phyloP scores from a whole-genome alignment of 768 basidiomycete species.

The Terana coerulea region DNA sequence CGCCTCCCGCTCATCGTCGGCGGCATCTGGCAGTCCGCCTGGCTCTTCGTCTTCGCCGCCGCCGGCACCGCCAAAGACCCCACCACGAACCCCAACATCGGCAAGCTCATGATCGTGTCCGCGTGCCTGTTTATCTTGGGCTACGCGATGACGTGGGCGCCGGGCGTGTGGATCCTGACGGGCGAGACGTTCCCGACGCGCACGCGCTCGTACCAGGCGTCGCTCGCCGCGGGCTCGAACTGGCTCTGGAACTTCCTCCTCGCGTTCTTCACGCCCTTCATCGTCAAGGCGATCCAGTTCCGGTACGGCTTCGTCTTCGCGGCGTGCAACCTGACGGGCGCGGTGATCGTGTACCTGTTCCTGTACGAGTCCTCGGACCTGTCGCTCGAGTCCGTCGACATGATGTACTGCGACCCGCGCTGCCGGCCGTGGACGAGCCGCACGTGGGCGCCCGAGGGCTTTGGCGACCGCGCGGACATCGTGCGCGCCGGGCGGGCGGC shows the following conservation, averaged over 20 bases:
- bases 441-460: constrained; percentile 59
- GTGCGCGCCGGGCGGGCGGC: constrained; percentile 37
- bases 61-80: constrained; percentile 66
- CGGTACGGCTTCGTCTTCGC: constrained; percentile 69
- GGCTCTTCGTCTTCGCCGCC: constrained; percentile 59
- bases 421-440: constrained; percentile 67
- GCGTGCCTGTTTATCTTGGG: constrained; percentile 72
- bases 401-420: constrained; percentile 60
- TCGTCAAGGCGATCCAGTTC: constrained; percentile 51
- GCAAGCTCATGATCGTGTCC: constrained; percentile 39
- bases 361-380: constrained; percentile 70
- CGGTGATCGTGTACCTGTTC: constrained; percentile 65
- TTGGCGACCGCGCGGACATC: constrained; percentile 41
- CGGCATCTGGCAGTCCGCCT: constrained; percentile 58
- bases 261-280: constrained; percentile 80
- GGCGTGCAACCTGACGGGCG: constrained; percentile 57
- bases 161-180: constrained; percentile 74
- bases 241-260: constrained; percentile 71
- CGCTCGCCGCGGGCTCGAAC: constrained; percentile 60
- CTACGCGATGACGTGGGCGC: constrained; percentile 69
- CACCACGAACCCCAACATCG: constrained; percentile 28
- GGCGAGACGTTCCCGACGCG: constrained; percentile 75
- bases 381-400: constrained; percentile 61
- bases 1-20: constrained; percentile 62
- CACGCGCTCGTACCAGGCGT: constrained; percentile 68